A percentile compares a stretch with the other conserved stretches of the same genome.
Conservation (phyloP, 176 grass and related monocot genomes). For the Phyllostachys edulis region DNA sequence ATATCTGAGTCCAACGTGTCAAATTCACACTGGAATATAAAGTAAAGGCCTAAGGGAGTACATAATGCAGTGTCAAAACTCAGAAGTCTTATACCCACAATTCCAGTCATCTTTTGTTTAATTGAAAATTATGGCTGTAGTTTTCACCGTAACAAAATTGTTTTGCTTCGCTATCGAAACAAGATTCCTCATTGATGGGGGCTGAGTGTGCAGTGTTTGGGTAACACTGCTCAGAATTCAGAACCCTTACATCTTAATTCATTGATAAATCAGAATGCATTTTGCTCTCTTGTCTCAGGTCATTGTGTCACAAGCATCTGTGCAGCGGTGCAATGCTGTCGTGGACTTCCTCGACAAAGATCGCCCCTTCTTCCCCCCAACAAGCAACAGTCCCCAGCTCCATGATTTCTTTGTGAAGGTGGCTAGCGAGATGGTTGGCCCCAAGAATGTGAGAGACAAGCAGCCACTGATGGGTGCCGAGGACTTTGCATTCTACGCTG, state of each 20-base stretch:
- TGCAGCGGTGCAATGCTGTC: constrained; percentile 78
- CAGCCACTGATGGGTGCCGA: constrained; percentile 74
- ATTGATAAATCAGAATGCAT: background rate
- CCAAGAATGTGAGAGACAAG: constrained; percentile 59
- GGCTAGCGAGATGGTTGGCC: constrained; percentile 54
- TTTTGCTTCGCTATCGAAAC: background rate
- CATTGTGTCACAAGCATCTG: constrained; percentile 85
- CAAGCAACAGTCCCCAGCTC: constrained; percentile 57
- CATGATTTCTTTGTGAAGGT: constrained; percentile 67
- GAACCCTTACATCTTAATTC: background rate
- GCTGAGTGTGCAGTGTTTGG: background rate
- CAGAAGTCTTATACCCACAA: background rate
- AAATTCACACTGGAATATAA: background rate
- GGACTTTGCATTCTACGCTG: constrained; percentile 78
- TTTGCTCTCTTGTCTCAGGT: constrained; percentile 47
- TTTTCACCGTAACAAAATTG: background rate
- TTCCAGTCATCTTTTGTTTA: background rate
- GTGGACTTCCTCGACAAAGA: constrained; percentile 58
- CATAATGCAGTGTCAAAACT: background rate
- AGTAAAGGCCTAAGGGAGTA: background rate
- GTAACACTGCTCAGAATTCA: background rate
- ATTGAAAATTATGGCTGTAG: background rate
- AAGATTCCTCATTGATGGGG: background rate
- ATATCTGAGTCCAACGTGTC: background rate
- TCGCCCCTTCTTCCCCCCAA: constrained; percentile 66